Evolutionary conservation across 1,284 basidiomycete genomes (phyloP).

Genomic region (Ustilago lituana): DNA sequence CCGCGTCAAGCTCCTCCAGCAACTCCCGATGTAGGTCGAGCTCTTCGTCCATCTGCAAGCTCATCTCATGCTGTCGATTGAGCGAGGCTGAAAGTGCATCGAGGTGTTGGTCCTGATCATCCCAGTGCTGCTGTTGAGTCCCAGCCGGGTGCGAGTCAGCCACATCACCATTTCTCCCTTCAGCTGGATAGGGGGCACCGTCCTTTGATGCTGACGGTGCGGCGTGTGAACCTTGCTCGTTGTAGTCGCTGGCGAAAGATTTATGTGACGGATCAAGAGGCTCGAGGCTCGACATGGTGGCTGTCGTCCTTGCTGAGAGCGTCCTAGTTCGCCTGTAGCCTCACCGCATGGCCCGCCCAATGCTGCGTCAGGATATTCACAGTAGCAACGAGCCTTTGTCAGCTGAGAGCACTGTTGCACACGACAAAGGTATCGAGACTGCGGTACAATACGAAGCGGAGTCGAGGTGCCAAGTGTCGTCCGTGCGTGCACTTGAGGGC

Average conservation of each 20-base stretch:
- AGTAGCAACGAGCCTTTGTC: no score
- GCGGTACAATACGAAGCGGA: no score
- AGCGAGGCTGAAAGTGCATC: constrained; percentile 58
- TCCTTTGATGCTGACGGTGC: not conserved
- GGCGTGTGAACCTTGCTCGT: not conserved
- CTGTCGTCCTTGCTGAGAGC: not conserved
- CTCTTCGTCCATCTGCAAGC: constrained; percentile 65
- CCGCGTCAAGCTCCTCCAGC: constrained; percentile 53
- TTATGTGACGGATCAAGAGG: constrained; percentile 29
- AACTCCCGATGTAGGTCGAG: constrained; percentile 61
- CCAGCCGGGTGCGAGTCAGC: constrained; percentile 13
- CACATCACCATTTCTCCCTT: not conserved
- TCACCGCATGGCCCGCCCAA: constrained; percentile 6
- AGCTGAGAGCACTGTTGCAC: no score
- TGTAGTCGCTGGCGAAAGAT: constrained; percentile 37
- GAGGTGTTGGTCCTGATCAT: constrained; percentile 58
- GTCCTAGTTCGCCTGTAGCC: not conserved
- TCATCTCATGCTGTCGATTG: constrained; percentile 59
- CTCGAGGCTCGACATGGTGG: constrained; percentile 24
- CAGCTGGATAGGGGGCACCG: not conserved
- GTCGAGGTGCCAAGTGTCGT: not conserved
- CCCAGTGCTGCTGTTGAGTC: constrained; percentile 47
- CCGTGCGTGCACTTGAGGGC: no score
- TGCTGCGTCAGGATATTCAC: no score
- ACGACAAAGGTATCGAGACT: no score